Percentiles rank a stretch among this genome's conserved stretches.
phyloP scores from a whole-genome alignment of 257 asterid genomes.

The Gentiana straminea region DNA sequence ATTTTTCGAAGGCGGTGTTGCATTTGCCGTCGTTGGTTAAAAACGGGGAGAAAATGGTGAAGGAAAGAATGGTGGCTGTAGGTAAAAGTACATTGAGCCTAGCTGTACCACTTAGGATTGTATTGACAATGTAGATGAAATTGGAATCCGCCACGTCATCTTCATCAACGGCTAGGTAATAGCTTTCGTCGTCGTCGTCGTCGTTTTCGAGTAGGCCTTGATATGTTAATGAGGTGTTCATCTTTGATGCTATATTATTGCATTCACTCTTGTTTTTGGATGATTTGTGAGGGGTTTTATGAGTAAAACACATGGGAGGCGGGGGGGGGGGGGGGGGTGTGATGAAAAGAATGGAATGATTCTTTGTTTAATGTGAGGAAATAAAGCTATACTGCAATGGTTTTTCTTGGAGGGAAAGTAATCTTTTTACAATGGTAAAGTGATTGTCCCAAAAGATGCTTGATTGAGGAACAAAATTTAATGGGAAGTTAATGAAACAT shows the following conservation, averaged over 20 bases:
- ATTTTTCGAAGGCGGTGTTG: slow-evolving; percentile 23
- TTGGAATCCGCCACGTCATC: slow-evolving; percentile 25
- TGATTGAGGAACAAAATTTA: no score
- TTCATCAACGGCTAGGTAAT: slow-evolving; percentile 4
- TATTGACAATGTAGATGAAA: slow-evolving; percentile 35
- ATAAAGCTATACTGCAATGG: slow-evolving; percentile 13
- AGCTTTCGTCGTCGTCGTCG: no score
- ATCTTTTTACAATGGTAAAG: no score
- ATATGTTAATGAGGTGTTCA: neutral
- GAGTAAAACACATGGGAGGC: neutral
- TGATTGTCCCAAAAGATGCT: no score
- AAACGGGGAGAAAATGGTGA: slow-evolving; percentile 43
- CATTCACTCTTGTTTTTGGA: neutral
- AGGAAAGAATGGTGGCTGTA: slow-evolving; percentile 48
- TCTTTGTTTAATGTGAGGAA: slow-evolving; percentile 25
- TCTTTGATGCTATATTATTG: neutral
- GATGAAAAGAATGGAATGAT: slow-evolving; percentile 9
- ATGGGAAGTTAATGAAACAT: no score
- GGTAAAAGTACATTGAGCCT: slow-evolving; percentile 51
- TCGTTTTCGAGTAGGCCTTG: no score
- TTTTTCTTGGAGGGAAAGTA: no score
- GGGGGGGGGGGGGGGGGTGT: neutral
- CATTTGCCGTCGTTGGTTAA: slow-evolving; percentile 46
- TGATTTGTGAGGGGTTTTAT: neutral
- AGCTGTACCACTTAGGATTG: slow-evolving; percentile 44